These are phyloP conservation scores for Claviceps capensis DNA, from an alignment of 2,329 filamentous ascomycete species.

Conservation along the genomic window DNA sequence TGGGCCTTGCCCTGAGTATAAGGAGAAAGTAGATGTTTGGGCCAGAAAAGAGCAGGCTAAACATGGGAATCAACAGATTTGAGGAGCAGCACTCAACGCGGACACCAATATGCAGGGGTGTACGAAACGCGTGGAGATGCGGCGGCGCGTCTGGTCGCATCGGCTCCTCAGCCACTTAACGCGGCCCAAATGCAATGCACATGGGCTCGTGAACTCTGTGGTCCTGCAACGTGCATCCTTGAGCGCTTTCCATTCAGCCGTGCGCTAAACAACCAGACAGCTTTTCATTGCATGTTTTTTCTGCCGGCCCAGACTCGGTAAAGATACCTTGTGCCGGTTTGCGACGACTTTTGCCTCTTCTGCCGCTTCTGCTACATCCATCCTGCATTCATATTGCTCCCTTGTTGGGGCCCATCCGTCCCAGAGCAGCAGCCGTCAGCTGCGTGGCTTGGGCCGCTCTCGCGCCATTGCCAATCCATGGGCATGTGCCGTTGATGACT, in stretches of 20 bases:
- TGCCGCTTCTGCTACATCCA: neutral
- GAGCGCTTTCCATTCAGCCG: neutral
- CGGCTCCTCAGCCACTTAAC: neutral
- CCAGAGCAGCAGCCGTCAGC: conserved; percentile 2
- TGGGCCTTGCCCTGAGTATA: neutral
- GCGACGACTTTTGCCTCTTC: neutral
- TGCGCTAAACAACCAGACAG: neutral
- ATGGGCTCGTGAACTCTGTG: neutral
- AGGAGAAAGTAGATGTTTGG: too few relatives aligned
- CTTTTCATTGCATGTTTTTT: neutral
- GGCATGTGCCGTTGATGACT: conserved; percentile 7
- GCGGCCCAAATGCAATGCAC: neutral
- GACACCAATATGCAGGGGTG: neutral
- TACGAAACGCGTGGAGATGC: conserved; percentile 5
- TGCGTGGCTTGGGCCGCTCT: conserved; percentile 4
- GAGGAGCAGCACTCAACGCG: conserved; percentile 1
- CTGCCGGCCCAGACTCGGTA: neutral
- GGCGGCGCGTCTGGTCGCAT: conserved; percentile 3
- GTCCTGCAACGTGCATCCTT: neutral
- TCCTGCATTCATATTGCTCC: neutral
- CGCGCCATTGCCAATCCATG: conserved; percentile 5
- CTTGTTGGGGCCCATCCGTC: neutral
- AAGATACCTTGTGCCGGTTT: neutral
- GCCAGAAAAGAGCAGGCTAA: neutral
- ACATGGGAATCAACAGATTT: neutral